Evolutionary conservation across 768 basidiomycete genomes (phyloP).

Genomic region (Naganishia onofrii): DNA sequence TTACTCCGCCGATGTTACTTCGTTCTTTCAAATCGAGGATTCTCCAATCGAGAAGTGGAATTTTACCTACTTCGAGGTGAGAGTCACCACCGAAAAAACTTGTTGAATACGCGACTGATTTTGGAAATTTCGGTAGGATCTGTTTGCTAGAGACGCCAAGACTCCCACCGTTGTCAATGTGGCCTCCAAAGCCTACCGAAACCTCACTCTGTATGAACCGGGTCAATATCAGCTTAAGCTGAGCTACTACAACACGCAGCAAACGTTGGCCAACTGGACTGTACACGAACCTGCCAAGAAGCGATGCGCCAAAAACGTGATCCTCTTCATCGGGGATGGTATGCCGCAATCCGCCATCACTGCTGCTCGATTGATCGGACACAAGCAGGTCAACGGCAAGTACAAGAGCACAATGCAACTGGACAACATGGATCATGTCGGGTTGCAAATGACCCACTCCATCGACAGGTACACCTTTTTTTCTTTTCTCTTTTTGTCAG

Average conservation of each 20-base stretch:
- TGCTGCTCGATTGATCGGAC: conserved; percentile 53
- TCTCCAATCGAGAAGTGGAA: conserved; percentile 35
- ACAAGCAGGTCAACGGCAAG: conserved; percentile 54
- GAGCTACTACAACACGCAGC: conserved; percentile 48
- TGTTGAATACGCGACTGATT: background rate
- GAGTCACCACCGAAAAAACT: background rate
- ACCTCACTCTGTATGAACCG: conserved; percentile 43
- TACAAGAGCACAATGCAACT: conserved; percentile 41
- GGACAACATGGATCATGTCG: conserved; percentile 23
- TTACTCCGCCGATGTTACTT: conserved; percentile 37
- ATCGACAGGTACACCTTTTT: conserved; percentile 35
- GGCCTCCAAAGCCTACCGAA: conserved; percentile 50
- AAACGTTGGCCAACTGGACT: conserved; percentile 50
- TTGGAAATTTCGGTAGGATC: conserved; percentile 38
- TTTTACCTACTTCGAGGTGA: conserved; percentile 48
- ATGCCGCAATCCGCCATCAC: conserved; percentile 39
- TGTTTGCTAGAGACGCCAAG: conserved; percentile 47
- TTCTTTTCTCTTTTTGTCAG: background rate
- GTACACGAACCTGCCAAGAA: conserved; percentile 44
- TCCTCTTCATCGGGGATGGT: conserved; percentile 52
- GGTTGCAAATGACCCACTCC: conserved; percentile 51
- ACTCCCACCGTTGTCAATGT: conserved; percentile 51
- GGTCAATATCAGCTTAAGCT: conserved; percentile 48
- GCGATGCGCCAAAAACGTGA: conserved; percentile 52
- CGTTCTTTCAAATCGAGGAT: conserved; percentile 46